Evolutionary conservation across 176 grass and related monocot genomes (phyloP), one percentile per base, ranked within the genome.

Genomic region (Musa acuminata): DNA sequence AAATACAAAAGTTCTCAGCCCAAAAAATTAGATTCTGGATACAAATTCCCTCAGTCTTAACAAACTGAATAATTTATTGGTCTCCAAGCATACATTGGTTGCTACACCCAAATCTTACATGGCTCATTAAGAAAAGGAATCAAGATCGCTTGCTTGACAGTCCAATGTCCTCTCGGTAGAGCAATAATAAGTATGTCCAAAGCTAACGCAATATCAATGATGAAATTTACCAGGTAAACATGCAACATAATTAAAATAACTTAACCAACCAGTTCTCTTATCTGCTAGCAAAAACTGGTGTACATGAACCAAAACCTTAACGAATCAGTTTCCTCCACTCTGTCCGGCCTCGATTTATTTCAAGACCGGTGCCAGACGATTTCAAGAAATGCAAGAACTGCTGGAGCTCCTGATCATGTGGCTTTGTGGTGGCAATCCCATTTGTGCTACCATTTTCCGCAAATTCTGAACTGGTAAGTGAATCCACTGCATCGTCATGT

Each of bases 291-390:
- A 26, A 22, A 26, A 20, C 21, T 25, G 22, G 62, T 24, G 22
- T 65, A 65, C 2, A 65, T 10, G 12, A 65, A 14, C 23, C 63
- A 27, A 65, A 24, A 27, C 68, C 78, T 76, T 63, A 96, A 78
- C 84, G 84, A 89, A 53, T 69, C 81, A 98, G 79, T 73, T 93
- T 99, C 82, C 95, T 99, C 88, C 90, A 94, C 27, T 79, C 79
- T 0, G 95, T 99, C 77, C 95, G 86, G 0, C 95, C 88, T 81
- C 91, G 88, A 72, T 94, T 99, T 78, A 99, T 85, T 82, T 99
- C 96, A 9, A 86, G 82, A 73, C 91, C 83, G 5, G 62, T 82
- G 55, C 80, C 82, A 2, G 90, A 83, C 10, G 94, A 85, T 84
- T 88, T 89, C 60, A 99, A 82, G 65, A 92, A 91, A 67, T 99